Evolutionary conservation across 169 alveolate species (phyloP), one percentile per base, ranked within the genome.

Genomic region (Plasmodium yoelii): DNA sequence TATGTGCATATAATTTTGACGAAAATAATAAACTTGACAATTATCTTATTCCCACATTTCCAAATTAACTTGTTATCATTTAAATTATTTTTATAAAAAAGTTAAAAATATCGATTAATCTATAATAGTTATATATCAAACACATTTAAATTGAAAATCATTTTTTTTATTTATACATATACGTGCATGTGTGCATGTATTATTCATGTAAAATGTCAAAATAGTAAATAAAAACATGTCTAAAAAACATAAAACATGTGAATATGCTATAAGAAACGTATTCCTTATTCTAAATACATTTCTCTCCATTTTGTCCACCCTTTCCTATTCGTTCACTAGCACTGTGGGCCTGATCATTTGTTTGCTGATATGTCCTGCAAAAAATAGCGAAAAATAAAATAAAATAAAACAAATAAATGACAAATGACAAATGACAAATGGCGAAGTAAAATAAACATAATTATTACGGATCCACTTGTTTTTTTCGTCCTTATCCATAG

Each of bases 311-410:
- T 63, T n/a, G n/a, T n/a, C n/a, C n/a, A 39, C 24, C 47, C 8
- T 18, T 39, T 63, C 8, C 39, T 39, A 75, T n/a, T 75, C 88
- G 68, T 68, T 75, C 22, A 75, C 15, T 53, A 75, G 15, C 13
- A 75, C 88, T 26, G 88, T 75, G 6, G 88, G 64, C 47, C 51
- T 75, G 67, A 75, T 28, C 88, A 75, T 75, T 26, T 75, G 88
- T 5, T 56, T 75, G 68, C 88, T 75, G 49, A 75, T 75, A 42
- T 75, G 88, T 24, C 64, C 88, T 75, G 47, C n/a, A 55, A 47
- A 75, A 68, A 51, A 51, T 2, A 15, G 47, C 15, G 65, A 18
- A 18, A 47, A 47, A 64, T 28, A 28, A 8, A 19, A 5, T 1
- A 28, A 49, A n/a, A 49, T 49, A 49, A 49, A 13, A 10, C n/a